Evolutionary conservation across 2,329 filamentous ascomycete genomes (phyloP), one percentile per base, ranked within the genome.

Genomic region (Aspergillus transmontanensis): DNA sequence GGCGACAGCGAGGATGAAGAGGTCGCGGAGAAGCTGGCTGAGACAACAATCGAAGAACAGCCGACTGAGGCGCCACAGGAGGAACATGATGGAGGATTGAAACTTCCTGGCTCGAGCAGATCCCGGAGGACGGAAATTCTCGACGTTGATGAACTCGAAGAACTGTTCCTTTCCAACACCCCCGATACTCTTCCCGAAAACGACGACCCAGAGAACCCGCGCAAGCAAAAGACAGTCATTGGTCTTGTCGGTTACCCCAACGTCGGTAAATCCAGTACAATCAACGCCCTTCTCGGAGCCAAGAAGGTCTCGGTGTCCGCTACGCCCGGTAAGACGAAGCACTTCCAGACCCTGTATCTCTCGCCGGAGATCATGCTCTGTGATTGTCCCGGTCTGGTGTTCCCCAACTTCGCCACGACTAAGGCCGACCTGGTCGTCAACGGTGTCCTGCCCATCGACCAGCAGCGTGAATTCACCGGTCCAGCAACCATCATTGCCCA

Each of bases 281-380:
- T 99, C 85, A 99, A 99, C 82, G 94, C 95, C 48, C 86, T 99
- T n/a, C 94, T 98, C 63, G 96, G 96, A 57, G 90, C 95, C 60
- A 99, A 98, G 83, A 99, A 98, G 81, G 95, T 99, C 6, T 98
- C 94, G 0, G 96, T 99, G 45, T 99, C 95, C 19, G 90, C 94
- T 16, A 99, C 95, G 1, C 95, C 95, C 4, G 95, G 95, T 76
- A 99, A 99, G 82, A 99, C 95, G 16, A 99, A 99, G 83, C 95
- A 99, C 74, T 99, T 99, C 82, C 95, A 99, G 79, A 99, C 95
- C 1, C 95, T 99, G 63, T 94, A 97, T 76, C 87, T 99, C 36
- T 95, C 91, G 63, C 91, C 95, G 1, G 88, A 89, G 63, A 93
- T 99, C 66, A 86, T 98, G 54, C 87, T 99, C 7, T 98, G 95